phyloP scores from a whole-genome alignment of 2,329 filamentous ascomycete genomes.

The Neonectria coccinea region DNA sequence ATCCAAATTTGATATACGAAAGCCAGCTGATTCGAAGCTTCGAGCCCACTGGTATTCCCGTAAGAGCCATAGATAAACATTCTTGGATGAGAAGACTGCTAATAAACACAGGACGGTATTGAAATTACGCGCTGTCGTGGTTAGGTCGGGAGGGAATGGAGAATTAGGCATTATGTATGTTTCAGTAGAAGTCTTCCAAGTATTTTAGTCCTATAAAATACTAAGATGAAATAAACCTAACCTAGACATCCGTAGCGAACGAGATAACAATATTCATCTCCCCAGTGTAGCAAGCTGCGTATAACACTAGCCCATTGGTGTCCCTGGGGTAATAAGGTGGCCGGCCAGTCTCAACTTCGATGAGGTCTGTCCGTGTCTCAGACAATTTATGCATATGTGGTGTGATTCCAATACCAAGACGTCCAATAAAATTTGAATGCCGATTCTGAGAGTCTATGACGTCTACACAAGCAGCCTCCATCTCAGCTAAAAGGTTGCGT shows the following conservation, averaged over 20 bases:
- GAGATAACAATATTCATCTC: too few relatives aligned
- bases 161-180: neutral
- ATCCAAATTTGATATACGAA: constrained; percentile 74
- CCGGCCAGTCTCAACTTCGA: neutral
- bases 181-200: too few relatives aligned
- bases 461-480: neutral
- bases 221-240: too few relatives aligned
- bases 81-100: constrained; percentile 22
- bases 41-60: constrained; percentile 74
- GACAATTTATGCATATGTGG: neutral
- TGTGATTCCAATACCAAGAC: neutral
- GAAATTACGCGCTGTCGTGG: constrained; percentile 72
- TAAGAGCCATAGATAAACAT: constrained; percentile 54
- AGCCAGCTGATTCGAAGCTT: constrained; percentile 73
- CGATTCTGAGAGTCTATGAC: neutral
- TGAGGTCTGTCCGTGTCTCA: neutral
- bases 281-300: too few relatives aligned
- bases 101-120: constrained; percentile 67
- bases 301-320: too few relatives aligned
- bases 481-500: neutral
- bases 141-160: constrained; percentile 27
- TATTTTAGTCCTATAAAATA: too few relatives aligned
- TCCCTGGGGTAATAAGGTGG: too few relatives aligned
- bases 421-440: neutral
- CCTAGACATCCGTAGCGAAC: too few relatives aligned